A percentile compares a stretch with the other conserved stretches of the same genome.
Conservation (phyloP, 2,329 filamentous ascomycete genomes). For the Bipolaris cookei region DNA sequence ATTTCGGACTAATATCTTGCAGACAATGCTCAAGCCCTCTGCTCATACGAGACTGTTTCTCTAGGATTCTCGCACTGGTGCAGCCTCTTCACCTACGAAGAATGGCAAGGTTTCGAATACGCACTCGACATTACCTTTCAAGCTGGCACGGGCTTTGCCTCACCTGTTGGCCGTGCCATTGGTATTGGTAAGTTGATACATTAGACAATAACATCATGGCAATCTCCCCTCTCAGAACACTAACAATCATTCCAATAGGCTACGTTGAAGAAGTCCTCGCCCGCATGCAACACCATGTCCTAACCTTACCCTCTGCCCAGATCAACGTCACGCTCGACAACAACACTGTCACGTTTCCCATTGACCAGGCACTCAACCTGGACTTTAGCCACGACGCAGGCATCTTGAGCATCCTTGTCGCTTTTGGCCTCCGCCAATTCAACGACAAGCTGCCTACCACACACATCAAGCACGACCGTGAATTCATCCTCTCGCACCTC, state of each 20-base stretch:
- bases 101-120: constrained; percentile 77
- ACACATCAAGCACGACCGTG: constrained; percentile 61
- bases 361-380: constrained; percentile 75
- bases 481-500: constrained; percentile 70
- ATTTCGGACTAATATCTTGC: constrained; percentile 22
- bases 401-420: constrained; percentile 71
- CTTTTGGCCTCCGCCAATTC: constrained; percentile 76
- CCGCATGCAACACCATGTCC: constrained; percentile 69
- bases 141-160: constrained; percentile 66
- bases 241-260: constrained; percentile 20
- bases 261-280: constrained; percentile 73
- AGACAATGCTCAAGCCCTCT: constrained; percentile 73
- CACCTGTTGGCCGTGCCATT: constrained; percentile 71
- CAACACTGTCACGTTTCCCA: constrained; percentile 71
- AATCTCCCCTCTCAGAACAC: not conserved
- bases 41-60: constrained; percentile 79
- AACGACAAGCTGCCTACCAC: constrained; percentile 62
- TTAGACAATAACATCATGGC: constrained; percentile 37
- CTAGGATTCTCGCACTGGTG: constrained; percentile 78
- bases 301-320: constrained; percentile 51
- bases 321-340: constrained; percentile 73
- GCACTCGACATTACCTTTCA: constrained; percentile 70
- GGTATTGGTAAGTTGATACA: constrained; percentile 63
- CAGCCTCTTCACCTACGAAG: constrained; percentile 73
- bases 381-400: constrained; percentile 82